Conservation (phyloP, 2,329 filamentous ascomycete genomes). For the Dichotomopilus funicola region DNA sequence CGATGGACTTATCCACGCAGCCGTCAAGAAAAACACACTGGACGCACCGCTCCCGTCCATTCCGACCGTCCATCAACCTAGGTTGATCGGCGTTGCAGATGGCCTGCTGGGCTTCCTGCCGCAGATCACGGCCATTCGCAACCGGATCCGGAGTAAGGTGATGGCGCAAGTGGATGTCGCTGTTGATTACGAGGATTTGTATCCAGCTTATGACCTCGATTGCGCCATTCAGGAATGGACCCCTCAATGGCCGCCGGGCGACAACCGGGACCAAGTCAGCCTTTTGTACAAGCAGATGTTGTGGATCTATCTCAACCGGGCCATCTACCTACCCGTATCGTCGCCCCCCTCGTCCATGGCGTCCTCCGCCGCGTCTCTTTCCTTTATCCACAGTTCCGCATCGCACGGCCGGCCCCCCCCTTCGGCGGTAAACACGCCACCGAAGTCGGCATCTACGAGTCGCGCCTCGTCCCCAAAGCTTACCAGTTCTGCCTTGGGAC, state of each 20-base stretch:
- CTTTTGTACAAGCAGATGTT: slow-evolving; percentile 60
- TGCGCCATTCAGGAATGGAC: slow-evolving; percentile 67
- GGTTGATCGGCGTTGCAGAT: slow-evolving; percentile 75
- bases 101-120: slow-evolving; percentile 73
- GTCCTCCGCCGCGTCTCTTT: slow-evolving; percentile 20
- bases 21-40: slow-evolving; percentile 32
- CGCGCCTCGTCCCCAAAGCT: slow-evolving; percentile 31
- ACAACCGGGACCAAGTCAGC: slow-evolving; percentile 50
- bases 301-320: slow-evolving; percentile 58
- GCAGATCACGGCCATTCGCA: slow-evolving; percentile 70
- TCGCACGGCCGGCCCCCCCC: slow-evolving; percentile 12
- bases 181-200: slow-evolving; percentile 67
- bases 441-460: slow-evolving; percentile 28
- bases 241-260: slow-evolving; percentile 53
- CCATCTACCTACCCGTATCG: slow-evolving; percentile 48
- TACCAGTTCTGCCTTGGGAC: neutral
- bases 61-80: slow-evolving; percentile 39
- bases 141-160: slow-evolving; percentile 65
- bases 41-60: slow-evolving; percentile 38
- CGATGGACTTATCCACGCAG: slow-evolving; percentile 53
- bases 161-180: slow-evolving; percentile 55
- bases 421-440: slow-evolving; percentile 25
- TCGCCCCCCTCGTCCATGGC: slow-evolving; percentile 14
- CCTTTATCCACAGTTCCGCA: slow-evolving; percentile 14
- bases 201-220: slow-evolving; percentile 69